These are phyloP conservation scores for Spergularia bocconei DNA, from an alignment of 148 eudicot genomes.

Conservation along the genomic window DNA sequence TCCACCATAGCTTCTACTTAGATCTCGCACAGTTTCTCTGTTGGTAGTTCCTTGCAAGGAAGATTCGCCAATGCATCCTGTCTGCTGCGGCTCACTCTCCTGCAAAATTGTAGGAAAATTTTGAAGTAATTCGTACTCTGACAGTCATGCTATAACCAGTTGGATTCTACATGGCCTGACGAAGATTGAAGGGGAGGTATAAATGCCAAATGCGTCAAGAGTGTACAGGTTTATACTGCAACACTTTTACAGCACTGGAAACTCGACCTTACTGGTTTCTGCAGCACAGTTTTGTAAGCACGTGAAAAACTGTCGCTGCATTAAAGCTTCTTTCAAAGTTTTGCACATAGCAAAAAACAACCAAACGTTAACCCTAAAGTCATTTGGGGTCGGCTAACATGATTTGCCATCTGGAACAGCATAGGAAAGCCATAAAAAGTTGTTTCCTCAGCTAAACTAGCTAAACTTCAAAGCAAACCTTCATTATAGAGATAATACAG, in stretches of 20 bases:
- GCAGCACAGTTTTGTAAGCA: too few species aligned
- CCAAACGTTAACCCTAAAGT: too few species aligned
- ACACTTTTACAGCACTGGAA: not conserved
- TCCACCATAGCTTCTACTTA: slow-evolving; percentile 32
- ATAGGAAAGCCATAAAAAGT: too few species aligned
- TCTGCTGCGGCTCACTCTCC: slow-evolving; percentile 47
- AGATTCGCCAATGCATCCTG: slow-evolving; percentile 34
- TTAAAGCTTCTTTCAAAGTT: too few species aligned
- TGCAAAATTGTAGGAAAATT: slow-evolving; percentile 12
- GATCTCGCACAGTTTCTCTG: slow-evolving; percentile 26
- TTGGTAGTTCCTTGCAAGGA: slow-evolving; percentile 24
- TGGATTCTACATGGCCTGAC: not conserved
- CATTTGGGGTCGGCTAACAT: too few species aligned
- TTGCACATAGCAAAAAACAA: too few species aligned
- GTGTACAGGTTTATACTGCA: not conserved
- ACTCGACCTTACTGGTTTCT: too few species aligned
- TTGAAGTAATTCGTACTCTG: not conserved
- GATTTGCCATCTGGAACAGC: too few species aligned
- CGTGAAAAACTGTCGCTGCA: too few species aligned
- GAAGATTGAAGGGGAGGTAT: not conserved
- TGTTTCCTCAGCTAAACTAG: too few species aligned
- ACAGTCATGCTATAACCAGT: not conserved
- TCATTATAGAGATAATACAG: too few species aligned
- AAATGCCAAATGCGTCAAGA: not conserved
- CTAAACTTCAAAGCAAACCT: too few species aligned